Base-by-base conservation (phyloP, 2,329 filamentous ascomycete species). In the Ceratocystis colombiana region DNA sequence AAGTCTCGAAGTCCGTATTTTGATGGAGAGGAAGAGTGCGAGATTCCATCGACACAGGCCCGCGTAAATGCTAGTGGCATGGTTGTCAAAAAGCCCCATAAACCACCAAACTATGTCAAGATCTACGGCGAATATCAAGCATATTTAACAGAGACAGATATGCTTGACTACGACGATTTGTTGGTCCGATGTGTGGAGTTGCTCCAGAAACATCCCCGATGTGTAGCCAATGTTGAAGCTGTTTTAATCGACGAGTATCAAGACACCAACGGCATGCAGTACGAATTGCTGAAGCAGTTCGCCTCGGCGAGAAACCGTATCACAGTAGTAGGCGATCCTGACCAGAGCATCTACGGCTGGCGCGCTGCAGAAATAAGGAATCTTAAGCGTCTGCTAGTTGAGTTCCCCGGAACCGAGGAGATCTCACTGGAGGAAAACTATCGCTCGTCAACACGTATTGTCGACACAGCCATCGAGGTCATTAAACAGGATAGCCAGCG, bases 271-370 rank as follows among this genome's bases (percentile, higher is more conserved):
- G 84, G 90, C 22, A 87, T 96, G 3, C 93, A 99, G 74, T 97
- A 96, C 72, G 90, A 96, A 71, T 78, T 99, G 53, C 96, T 96
- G 91, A 87, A 84, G 69, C 80, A 96, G 0, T 87, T 99, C 71
- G 90, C 92, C 1, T 85, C 90, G 68, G 77, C 80, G 25, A 80
- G 82, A 55, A 82, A 84, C 66, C 82, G 85, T n/a, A 93, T 97
- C 70, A 97, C 93, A 0, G 89, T 96, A 68, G 94, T 99, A 3
- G 94, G 93, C 44, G 93, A 99, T 73, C 93, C 94, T 0, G 94
- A 99, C 74, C 93, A 99, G 75, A 96, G 92, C 74, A 99, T 99
- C 67, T 99, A 97, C 73, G 90, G 93, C 22, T 99, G 95, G 80
- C 87, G 93, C 22, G 92, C 90, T 6, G 93, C 94, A 8, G 93